A percentile compares a stretch with the other conserved stretches of the same genome.
These are phyloP conservation scores for Haematococcus sp. DNA, from an alignment of 139 green algal genomes.

Conservation along the genomic window DNA sequence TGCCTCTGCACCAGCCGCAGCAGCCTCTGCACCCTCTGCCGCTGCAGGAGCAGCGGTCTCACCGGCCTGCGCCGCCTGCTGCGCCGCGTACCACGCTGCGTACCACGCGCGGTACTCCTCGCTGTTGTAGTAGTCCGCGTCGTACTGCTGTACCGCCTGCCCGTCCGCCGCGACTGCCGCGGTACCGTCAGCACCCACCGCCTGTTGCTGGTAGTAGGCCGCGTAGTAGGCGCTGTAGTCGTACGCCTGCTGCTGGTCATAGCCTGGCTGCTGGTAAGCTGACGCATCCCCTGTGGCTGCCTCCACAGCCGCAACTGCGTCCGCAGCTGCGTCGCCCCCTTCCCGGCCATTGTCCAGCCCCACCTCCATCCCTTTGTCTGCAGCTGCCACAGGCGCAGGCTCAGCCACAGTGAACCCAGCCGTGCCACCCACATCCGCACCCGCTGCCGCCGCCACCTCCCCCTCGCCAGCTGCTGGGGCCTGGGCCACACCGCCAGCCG, in stretches of 20 bases:
- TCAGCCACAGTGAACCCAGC: too few species aligned
- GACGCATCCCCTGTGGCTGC: too few species aligned
- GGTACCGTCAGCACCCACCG: background rate
- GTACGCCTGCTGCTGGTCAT: background rate
- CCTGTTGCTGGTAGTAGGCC: conserved; percentile 5
- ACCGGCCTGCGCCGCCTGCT: background rate
- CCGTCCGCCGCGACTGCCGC: background rate
- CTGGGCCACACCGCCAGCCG: too few species aligned
- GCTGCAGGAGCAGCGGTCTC: too few species aligned
- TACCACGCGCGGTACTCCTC: conserved; percentile 10
- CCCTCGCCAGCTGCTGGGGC: too few species aligned
- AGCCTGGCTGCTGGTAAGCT: background rate
- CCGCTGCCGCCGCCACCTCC: too few species aligned
- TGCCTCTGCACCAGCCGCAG: background rate
- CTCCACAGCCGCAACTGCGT: too few species aligned
- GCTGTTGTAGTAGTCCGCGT: conserved; percentile 9
- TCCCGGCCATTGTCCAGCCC: too few species aligned
- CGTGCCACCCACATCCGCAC: too few species aligned
- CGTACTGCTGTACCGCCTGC: conserved; percentile 4
- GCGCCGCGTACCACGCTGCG: conserved; percentile 4
- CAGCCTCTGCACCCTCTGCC: background rate
- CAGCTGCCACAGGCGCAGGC: too few species aligned
- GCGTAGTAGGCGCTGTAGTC: background rate
- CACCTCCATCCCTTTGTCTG: too few species aligned
- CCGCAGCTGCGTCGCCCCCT: too few species aligned